Base-by-base conservation (phyloP, 192 early-diverging fungal genomes). In the Funneliformis geosporum region DNA sequence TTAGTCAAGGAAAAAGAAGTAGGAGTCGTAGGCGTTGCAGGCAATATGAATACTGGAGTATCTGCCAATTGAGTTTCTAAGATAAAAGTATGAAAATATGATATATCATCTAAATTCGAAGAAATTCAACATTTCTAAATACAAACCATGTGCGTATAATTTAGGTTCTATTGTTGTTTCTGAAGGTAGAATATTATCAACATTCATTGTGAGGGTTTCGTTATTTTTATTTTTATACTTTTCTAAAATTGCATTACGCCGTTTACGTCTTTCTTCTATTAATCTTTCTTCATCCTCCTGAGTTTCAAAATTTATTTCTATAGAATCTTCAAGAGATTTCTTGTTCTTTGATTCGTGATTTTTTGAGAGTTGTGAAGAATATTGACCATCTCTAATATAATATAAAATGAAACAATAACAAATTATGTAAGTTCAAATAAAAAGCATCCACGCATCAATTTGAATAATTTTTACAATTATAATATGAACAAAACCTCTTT, bases 211-310 rank as follows among this genome's bases (percentile, higher is more conserved):
- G 60, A 73, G 69, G 72, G 81, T 59, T 60, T 85, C 76, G 60
- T 59, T 83, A 18, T 80, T 82, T 42, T 88, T 80, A 65, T 85
- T 81, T 75, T 93, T 87, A 80, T 93, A 85, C 80, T 93, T 91
- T 72, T 89, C 83, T 61, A 98, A 71, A 65, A 98, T 95, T 39
- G 89, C 93, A 75, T 87, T 86, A 71, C 94, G 87, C 38, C 92
- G 88, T 79, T 89, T 91, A 46, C 95, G 89, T 8, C 96, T 90
- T 86, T 95, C 95, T 80, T 97, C 95, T 76, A 97, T 92, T 70
- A 94, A 73, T 64, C 88, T 84, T 74, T 94, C 90, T 80, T 96
- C 94, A 46, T 95, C 93, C 28, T 89, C 90, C 61, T 94, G 90
- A 11, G 87, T 84, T 75, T 92, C 89, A 25, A 84, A 75, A 38